phyloP scores from a whole-genome alignment of 306 rosid genomes.

The Adenanthera pavonina region DNA sequence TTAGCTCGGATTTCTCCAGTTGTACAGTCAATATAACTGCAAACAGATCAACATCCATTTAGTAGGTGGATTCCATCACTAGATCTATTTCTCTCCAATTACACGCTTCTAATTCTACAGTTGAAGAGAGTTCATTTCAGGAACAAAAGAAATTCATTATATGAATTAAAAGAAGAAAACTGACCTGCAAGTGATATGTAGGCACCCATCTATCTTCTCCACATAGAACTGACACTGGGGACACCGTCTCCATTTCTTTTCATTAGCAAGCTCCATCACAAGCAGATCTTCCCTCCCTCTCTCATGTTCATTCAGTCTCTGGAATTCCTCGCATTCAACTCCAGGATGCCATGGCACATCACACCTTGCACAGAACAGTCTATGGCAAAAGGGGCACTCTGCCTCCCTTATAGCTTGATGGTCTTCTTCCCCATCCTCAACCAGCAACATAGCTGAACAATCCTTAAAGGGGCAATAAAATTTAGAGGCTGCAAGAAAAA shows the following conservation, averaged over 20 bases:
- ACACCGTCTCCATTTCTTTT: slow-evolving; percentile 59
- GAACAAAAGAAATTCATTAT: too few species aligned
- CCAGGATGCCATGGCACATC: slow-evolving; percentile 67
- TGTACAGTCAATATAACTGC: too few species aligned
- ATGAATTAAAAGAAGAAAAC: neutral
- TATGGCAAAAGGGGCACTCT: slow-evolving; percentile 67
- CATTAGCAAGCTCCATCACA: slow-evolving; percentile 51
- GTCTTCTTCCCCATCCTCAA: slow-evolving; percentile 25
- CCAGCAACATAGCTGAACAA: slow-evolving; percentile 58
- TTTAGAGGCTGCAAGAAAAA: slow-evolving; percentile 29
- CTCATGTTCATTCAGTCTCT: slow-evolving; percentile 47
- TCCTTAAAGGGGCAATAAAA: slow-evolving; percentile 66
- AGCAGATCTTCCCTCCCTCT: slow-evolving; percentile 50
- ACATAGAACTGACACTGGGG: slow-evolving; percentile 58
- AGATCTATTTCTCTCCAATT: too few species aligned
- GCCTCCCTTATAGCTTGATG: slow-evolving; percentile 22
- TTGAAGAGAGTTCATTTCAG: too few species aligned
- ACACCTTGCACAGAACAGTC: slow-evolving; percentile 67
- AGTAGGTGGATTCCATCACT: too few species aligned
- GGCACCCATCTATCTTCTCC: slow-evolving; percentile 56
- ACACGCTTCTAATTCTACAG: too few species aligned
- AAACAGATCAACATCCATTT: too few species aligned
- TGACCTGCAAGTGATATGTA: slow-evolving; percentile 66
- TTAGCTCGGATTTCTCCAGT: too few species aligned
- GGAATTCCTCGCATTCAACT: slow-evolving; percentile 51